Percentiles rank a stretch among this genome's conserved stretches.
Conservation (phyloP, 2,329 filamentous ascomycete species). For the Aspergillus fischeri region DNA sequence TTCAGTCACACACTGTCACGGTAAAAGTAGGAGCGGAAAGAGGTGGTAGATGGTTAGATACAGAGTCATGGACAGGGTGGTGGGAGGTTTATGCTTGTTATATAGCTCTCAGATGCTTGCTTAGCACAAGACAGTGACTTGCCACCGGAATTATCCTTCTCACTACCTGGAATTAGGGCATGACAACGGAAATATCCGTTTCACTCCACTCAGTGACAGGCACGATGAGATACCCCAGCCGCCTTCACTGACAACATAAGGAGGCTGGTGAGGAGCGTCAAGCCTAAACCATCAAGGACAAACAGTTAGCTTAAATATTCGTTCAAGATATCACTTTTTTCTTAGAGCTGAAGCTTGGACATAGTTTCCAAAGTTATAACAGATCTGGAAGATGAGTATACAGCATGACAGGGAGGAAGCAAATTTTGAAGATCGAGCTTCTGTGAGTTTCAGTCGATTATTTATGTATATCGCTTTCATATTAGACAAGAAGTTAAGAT, state of each 20-base stretch:
- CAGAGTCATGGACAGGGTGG: background rate
- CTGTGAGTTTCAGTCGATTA: background rate
- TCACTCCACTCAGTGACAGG: background rate
- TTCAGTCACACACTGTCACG: background rate
- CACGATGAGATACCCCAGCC: background rate
- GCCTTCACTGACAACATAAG: background rate
- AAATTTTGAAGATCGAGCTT: background rate
- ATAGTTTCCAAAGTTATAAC: background rate
- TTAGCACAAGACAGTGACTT: background rate
- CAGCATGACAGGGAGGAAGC: background rate
- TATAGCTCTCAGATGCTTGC: background rate
- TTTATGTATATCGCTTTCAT: background rate
- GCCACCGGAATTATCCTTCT: background rate
- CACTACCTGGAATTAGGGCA: background rate
- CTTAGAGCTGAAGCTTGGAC: too few relatives aligned
- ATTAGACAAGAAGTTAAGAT: constrained; percentile 2
- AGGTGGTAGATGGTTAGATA: background rate
- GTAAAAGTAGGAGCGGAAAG: background rate
- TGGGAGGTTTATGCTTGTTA: background rate
- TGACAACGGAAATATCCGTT: background rate
- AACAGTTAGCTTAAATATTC: background rate
- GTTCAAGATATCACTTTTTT: background rate
- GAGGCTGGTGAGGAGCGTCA: background rate
- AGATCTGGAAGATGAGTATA: background rate
- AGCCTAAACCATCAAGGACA: background rate